Evolutionary conservation across 2,329 filamentous ascomycete species (phyloP).

Genomic region (Curvularia lunata): DNA sequence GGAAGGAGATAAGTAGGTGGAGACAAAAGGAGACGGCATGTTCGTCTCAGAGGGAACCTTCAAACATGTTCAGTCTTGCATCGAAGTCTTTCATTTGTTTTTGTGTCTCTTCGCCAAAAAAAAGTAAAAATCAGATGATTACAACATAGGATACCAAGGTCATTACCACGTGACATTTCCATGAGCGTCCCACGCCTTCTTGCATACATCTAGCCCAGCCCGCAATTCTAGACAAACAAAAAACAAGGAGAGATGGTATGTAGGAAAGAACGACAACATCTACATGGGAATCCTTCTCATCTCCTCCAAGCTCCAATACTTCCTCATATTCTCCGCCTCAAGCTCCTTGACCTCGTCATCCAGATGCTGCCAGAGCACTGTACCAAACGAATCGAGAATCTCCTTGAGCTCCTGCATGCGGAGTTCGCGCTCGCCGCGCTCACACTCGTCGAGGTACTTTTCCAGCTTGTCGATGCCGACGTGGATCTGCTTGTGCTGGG

Average conservation of each 20-base stretch:
- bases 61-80: no score
- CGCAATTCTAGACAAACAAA: background rate
- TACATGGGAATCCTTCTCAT: constrained; percentile 73
- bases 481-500: constrained; percentile 81
- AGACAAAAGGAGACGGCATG: no score
- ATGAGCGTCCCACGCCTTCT: background rate
- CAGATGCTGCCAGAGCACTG: constrained; percentile 80
- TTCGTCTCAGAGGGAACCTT: no score
- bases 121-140: background rate
- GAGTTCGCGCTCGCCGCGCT: constrained; percentile 66
- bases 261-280: background rate
- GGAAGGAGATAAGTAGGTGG: no score
- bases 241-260: background rate
- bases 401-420: constrained; percentile 65
- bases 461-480: constrained; percentile 72
- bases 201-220: background rate
- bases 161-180: background rate
- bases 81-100: no score
- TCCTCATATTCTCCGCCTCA: constrained; percentile 85
- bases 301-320: constrained; percentile 79
- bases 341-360: constrained; percentile 82
- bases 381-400: constrained; percentile 79
- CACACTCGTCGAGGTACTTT: constrained; percentile 68
- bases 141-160: background rate
- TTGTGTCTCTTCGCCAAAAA: background rate